Base-by-base conservation (phyloP, 495 filamentous ascomycete genomes). In the Parachaetomium inaequale region DNA sequence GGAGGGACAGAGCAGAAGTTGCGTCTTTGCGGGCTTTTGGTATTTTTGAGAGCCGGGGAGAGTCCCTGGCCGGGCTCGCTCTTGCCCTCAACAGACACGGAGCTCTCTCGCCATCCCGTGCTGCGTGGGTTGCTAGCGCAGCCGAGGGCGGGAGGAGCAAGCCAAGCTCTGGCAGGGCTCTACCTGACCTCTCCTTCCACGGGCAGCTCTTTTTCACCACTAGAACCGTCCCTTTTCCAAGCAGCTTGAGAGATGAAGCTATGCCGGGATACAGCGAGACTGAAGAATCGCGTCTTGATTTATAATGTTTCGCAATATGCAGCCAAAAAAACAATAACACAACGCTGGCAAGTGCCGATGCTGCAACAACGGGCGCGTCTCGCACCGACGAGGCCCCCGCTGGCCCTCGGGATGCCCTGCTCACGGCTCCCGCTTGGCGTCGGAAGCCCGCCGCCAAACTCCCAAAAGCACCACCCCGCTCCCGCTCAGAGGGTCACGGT, bases 391-490 rank as follows among this genome's bases (percentile, higher is more conserved):
- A 52, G 23, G 21, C 14, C 47, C 26, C 29, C 2, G 23, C 34
- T 10, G 21, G 50, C 29, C 28, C 19, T 55, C 59, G 59, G 59
- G 59, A 61, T 36, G 59, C 36, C 15, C 21, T 61, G 26, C 23
- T 28, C 34, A 40, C 58, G 26, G 31, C 58, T 28, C 38, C 49
- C 6, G 50, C 59, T 61, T 61, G 50, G 59, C 59, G 21, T 38
- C 59, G 59, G 51, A 55, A 47, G 38, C 59, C 21, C 50, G 58
- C 49, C 23, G 25, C 46, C 45, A 49, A 51, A 61, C 42, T 46
- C 42, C 42, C 42, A 46, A 54, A 45, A 55, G 50, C 59, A 61
- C 34, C 50, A 55, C 59, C 59, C 59, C 59, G 50, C 59, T 29
- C 59, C 59, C 50, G 36, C 38, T 45, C 11, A 14, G 0, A 46